These are phyloP conservation scores for Crithidia sp. DNA, from an alignment of 208 protist genomes.

Conservation along the genomic window DNA sequence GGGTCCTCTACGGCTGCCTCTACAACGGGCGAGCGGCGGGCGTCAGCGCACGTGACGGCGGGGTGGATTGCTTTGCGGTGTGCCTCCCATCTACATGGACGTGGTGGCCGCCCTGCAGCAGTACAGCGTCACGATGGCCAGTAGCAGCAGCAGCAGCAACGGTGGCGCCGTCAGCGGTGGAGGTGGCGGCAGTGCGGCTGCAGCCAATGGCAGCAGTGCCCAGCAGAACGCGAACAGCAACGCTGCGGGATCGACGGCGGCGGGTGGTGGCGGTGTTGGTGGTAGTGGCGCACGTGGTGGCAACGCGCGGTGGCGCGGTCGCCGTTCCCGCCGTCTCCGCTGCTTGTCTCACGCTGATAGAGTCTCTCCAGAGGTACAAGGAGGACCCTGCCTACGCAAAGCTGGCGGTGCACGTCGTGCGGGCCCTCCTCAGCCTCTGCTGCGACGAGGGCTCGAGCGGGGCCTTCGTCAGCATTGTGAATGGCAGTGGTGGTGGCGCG, in stretches of 20 bases:
- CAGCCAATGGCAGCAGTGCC: neutral
- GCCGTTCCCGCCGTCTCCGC: neutral
- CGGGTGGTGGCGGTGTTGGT: neutral
- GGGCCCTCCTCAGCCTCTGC: conserved; percentile 43
- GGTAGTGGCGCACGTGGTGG: neutral
- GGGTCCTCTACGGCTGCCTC: neutral
- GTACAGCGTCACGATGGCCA: conserved; percentile 3
- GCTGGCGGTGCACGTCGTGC: conserved; percentile 51
- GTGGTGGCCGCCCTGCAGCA: conserved; percentile 37
- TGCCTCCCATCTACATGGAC: conserved; percentile 48
- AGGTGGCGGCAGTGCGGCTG: neutral
- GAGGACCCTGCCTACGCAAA: conserved; percentile 59
- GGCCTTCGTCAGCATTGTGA: neutral
- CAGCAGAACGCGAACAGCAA: neutral
- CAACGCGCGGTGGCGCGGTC: neutral
- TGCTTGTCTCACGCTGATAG: conserved; percentile 23
- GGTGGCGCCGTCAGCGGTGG: neutral
- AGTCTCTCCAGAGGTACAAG: conserved; percentile 43
- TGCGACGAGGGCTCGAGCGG: conserved; percentile 33
- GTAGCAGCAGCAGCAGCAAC: conserved; percentile 2
- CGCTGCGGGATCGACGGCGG: neutral
- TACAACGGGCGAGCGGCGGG: neutral
- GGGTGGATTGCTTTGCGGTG: conserved; percentile 28
- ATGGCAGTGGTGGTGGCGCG: conserved; percentile 11
- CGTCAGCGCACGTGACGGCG: neutral